Conservation (phyloP, 352 stramenopile genomes). For the Phytophthora cactorum region DNA sequence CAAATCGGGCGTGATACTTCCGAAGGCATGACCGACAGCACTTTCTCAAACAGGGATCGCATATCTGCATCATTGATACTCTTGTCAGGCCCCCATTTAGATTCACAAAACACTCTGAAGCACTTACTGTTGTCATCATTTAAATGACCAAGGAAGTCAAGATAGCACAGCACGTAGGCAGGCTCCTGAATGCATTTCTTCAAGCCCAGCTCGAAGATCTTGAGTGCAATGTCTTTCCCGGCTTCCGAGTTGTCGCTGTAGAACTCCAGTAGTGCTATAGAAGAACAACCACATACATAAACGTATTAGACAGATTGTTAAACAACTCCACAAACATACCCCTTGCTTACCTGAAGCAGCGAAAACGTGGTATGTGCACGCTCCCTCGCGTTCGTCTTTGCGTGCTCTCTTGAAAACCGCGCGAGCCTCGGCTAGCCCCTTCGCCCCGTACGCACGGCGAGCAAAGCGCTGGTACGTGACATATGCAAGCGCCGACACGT, state of each 20-base stretch:
- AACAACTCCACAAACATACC: not conserved
- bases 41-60: constrained; percentile 89
- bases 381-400: constrained; percentile 84
- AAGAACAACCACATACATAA: constrained; percentile 8
- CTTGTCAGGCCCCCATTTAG: constrained; percentile 4
- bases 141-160: constrained; percentile 86
- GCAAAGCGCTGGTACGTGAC: constrained; percentile 89
- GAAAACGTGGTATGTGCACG: constrained; percentile 86
- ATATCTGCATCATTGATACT: constrained; percentile 60
- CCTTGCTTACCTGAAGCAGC: constrained; percentile 68
- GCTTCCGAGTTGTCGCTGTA: constrained; percentile 85
- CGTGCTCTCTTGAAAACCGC: constrained; percentile 83
- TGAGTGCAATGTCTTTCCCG: constrained; percentile 87
- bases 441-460: constrained; percentile 73
- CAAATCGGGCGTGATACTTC: constrained; percentile 85
- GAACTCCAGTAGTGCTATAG: constrained; percentile 81
- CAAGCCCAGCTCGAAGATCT: constrained; percentile 89
- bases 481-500: constrained; percentile 79
- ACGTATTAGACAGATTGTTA: constrained; percentile 5
- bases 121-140: constrained; percentile 91
- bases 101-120: not conserved
- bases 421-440: constrained; percentile 77
- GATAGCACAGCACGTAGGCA: constrained; percentile 84
- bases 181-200: constrained; percentile 91
- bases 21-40: constrained; percentile 84